phyloP scores from a whole-genome alignment of 2,329 filamentous ascomycete genomes.

The Pseudocercospora fuligena region DNA sequence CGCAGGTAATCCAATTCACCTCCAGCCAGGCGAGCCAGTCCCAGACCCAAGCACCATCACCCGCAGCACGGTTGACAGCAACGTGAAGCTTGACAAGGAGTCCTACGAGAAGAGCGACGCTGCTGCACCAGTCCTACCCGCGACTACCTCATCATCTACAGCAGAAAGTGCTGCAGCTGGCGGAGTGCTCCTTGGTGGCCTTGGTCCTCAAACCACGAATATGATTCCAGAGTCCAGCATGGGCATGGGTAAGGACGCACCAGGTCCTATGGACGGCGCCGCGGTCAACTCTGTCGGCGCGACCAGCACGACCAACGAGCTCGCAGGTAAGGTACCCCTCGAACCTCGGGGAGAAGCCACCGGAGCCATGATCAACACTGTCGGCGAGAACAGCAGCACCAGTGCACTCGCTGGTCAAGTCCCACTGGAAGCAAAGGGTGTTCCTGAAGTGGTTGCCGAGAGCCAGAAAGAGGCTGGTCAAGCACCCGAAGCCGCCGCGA shows the following conservation, averaged over 20 bases:
- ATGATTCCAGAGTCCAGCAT: slow-evolving; percentile 84
- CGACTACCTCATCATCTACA: slow-evolving; percentile 52
- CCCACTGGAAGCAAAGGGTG: slow-evolving; percentile 51
- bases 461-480: slow-evolving; percentile 70
- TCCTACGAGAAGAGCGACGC: slow-evolving; percentile 84
- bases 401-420: slow-evolving; percentile 52
- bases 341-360: slow-evolving; percentile 45
- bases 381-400: slow-evolving; percentile 44
- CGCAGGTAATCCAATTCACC: slow-evolving; percentile 76
- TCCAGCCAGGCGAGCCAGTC: slow-evolving; percentile 80
- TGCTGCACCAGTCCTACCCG: slow-evolving; percentile 48
- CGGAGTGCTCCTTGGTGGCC: slow-evolving; percentile 49
- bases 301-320: slow-evolving; percentile 49
- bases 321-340: slow-evolving; percentile 52
- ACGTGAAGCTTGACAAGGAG: slow-evolving; percentile 71
- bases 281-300: slow-evolving; percentile 29
- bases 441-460: slow-evolving; percentile 70
- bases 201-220: slow-evolving; percentile 60
- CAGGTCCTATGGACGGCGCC: slow-evolving; percentile 25
- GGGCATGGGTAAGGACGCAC: slow-evolving; percentile 60
- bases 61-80: slow-evolving; percentile 71
- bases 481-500: slow-evolving; percentile 67
- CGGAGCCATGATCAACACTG: slow-evolving; percentile 24
- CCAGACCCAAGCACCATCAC: slow-evolving; percentile 69
- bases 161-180: slow-evolving; percentile 46